Percentiles rank a stretch among this genome's conserved stretches.
phyloP scores from a whole-genome alignment of 306 rosid species.

The Trifolium dubium region DNA sequence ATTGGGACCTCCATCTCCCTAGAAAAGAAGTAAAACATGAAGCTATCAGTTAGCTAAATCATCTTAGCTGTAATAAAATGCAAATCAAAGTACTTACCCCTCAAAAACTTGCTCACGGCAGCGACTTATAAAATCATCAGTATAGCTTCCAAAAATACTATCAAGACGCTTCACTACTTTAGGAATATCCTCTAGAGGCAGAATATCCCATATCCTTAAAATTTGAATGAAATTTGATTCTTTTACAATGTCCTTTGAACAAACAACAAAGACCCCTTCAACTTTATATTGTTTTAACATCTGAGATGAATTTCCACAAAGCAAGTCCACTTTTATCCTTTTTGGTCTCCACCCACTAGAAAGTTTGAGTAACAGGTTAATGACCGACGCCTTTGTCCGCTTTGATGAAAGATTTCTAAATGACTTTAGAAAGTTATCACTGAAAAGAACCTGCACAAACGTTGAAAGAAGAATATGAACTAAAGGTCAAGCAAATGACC shows the following conservation, averaged over 20 bases:
- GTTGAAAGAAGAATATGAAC: neutral
- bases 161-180: slow-evolving; percentile 65
- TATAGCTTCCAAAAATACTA: slow-evolving; percentile 57
- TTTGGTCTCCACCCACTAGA: slow-evolving; percentile 80
- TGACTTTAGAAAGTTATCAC: slow-evolving; percentile 61
- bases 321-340: slow-evolving; percentile 40
- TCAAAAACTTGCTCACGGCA: slow-evolving; percentile 60
- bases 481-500: neutral
- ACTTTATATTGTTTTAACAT: slow-evolving; percentile 65
- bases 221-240: slow-evolving; percentile 52
- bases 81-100: slow-evolving; percentile 50
- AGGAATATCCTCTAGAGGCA: slow-evolving; percentile 59
- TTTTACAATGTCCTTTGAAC: slow-evolving; percentile 65
- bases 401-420: slow-evolving; percentile 54
- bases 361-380: slow-evolving; percentile 61
- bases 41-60: neutral
- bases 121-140: slow-evolving; percentile 52
- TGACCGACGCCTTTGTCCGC: slow-evolving; percentile 47
- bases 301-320: slow-evolving; percentile 52
- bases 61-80: neutral
- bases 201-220: slow-evolving; percentile 72
- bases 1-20: slow-evolving; percentile 63
- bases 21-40: slow-evolving; percentile 17
- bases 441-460: slow-evolving; percentile 50
- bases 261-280: slow-evolving; percentile 53